A percentile compares a stretch with the other conserved stretches of the same genome.
Conservation (phyloP, 257 asterid species). For the Thymus mandschuricus region DNA sequence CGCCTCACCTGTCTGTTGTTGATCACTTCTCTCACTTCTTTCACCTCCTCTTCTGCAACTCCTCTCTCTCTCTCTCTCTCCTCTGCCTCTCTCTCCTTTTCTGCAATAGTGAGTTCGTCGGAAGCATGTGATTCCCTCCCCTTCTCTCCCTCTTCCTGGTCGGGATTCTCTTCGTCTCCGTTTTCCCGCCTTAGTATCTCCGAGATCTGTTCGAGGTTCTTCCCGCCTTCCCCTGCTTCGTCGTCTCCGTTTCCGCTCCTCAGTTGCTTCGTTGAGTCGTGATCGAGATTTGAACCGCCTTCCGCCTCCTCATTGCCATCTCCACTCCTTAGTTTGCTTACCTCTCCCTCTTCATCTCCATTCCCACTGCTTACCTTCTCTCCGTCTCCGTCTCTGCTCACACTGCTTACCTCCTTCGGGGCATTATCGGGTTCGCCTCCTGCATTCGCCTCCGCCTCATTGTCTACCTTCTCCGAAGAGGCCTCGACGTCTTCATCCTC, state of each 20-base stretch:
- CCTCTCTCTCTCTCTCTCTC: not conserved
- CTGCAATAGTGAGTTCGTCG: too few species aligned
- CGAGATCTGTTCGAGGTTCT: not conserved
- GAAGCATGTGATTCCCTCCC: too few species aligned
- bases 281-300: not conserved
- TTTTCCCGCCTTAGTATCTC: slow-evolving; percentile 32
- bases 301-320: not conserved
- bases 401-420: not conserved
- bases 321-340: not conserved
- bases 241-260: not conserved
- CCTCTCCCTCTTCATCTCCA: not conserved
- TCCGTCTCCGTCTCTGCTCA: not conserved
- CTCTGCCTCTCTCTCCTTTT: not conserved
- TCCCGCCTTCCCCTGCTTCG: too few species aligned
- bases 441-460: not conserved
- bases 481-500: slow-evolving; percentile 54
- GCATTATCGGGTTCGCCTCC: not conserved
- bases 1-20: not conserved
- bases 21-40: slow-evolving; percentile 9
- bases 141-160: not conserved
- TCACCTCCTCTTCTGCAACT: slow-evolving; percentile 6
- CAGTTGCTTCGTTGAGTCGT: not conserved
- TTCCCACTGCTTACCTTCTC: not conserved
- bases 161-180: slow-evolving; percentile 44
- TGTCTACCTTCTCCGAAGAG: not conserved